These are phyloP conservation scores for Dendrocalamus sinicus DNA, from an alignment of 176 grass and related monocot genomes.

Conservation along the genomic window DNA sequence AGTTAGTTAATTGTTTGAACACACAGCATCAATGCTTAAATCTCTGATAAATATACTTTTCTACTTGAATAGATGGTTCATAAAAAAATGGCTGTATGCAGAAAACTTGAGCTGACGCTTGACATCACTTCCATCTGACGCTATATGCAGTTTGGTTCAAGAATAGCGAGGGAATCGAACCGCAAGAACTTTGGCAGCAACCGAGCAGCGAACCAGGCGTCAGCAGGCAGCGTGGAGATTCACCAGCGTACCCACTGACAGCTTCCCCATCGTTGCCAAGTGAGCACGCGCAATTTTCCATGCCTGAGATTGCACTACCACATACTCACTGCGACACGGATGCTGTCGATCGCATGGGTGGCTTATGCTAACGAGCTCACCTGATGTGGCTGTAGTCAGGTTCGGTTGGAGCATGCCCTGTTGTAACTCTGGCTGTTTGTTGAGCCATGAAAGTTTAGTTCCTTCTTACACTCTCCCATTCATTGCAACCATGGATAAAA, in stretches of 20 bases:
- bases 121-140: background rate
- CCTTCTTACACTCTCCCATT: background rate
- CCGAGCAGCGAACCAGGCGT: conserved; percentile 85
- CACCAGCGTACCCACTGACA: conserved; percentile 41
- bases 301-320: background rate
- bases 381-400: background rate
- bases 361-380: background rate
- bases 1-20: background rate
- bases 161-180: conserved; percentile 92
- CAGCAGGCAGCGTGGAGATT: conserved; percentile 79
- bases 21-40: background rate
- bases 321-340: background rate
- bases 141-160: conserved; percentile 75
- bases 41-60: background rate
- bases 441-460: background rate
- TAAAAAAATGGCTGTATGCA: too few relatives aligned
- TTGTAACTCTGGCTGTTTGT: background rate
- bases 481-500: background rate
- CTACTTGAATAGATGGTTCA: background rate
- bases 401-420: background rate
- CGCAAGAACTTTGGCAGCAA: conserved; percentile 88
- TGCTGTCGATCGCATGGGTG: background rate
- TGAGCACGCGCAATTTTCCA: background rate
- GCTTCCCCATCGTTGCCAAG: background rate
- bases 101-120: background rate